A percentile compares a stretch with the other conserved stretches of the same genome.
phyloP scores from a whole-genome alignment of 768 basidiomycete species.

The Russula vinacea region DNA sequence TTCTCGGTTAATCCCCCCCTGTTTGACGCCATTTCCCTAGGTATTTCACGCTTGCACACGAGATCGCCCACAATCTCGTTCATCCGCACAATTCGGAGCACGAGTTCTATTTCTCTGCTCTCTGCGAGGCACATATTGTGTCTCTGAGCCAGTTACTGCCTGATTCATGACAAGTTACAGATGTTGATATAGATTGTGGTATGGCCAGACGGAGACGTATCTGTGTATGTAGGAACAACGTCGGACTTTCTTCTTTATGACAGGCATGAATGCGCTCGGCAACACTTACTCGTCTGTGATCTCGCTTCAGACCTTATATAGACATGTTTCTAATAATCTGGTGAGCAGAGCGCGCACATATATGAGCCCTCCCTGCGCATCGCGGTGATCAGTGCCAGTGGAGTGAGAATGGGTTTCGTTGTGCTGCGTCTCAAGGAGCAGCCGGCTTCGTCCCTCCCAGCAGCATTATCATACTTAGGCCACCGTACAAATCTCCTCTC shows the following conservation, averaged over 20 bases:
- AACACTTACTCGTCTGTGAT: too few relatives aligned
- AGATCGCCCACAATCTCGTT: constrained; percentile 89
- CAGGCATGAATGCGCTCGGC: too few relatives aligned
- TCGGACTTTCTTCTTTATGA: not conserved
- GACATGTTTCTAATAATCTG: too few relatives aligned
- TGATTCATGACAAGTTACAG: not conserved
- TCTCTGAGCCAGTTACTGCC: constrained; percentile 34
- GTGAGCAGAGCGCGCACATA: not conserved
- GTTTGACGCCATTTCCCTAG: constrained; percentile 37
- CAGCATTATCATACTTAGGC: too few relatives aligned
- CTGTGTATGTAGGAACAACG: not conserved
- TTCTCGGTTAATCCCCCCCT: not conserved
- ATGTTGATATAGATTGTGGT: not conserved
- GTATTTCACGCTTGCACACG: constrained; percentile 92
- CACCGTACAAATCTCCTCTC: too few relatives aligned
- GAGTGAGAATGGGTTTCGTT: too few relatives aligned
- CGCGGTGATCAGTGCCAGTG: too few relatives aligned
- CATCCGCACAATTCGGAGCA: constrained; percentile 86
- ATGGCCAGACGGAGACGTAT: not conserved
- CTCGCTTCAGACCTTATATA: too few relatives aligned
- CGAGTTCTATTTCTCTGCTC: constrained; percentile 91
- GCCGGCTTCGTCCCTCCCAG: too few relatives aligned
- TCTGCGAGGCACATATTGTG: constrained; percentile 67
- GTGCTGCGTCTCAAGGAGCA: too few relatives aligned
- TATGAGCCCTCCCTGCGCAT: too few relatives aligned